Evolutionary conservation across 2,329 filamentous ascomycete genomes (phyloP).

Genomic region (Alternaria brassicae): DNA sequence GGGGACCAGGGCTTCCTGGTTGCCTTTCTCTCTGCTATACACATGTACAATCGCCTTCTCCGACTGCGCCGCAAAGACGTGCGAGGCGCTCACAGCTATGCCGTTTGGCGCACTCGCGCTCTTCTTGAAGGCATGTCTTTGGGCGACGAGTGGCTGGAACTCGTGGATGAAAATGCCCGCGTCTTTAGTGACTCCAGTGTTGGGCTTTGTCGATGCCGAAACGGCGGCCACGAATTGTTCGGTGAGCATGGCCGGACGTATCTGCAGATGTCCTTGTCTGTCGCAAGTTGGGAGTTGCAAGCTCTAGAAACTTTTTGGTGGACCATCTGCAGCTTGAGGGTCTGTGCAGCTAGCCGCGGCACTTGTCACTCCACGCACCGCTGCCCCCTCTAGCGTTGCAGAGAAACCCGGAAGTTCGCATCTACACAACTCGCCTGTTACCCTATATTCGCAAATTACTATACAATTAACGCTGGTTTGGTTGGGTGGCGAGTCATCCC

Average conservation of each 20-base stretch:
- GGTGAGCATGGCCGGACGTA: conserved; percentile 54
- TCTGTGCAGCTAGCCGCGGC: conserved; percentile 11
- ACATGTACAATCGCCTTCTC: conserved; percentile 94
- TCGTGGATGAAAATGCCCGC: conserved; percentile 87
- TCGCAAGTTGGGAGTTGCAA: conserved; percentile 9
- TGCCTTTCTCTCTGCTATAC: conserved; percentile 82
- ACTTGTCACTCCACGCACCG: not conserved
- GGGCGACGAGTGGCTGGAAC: conserved; percentile 76
- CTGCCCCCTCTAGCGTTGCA: not conserved
- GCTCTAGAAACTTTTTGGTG: conserved; percentile 24
- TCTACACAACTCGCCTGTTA: no score
- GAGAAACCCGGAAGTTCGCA: no score
- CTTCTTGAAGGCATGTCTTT: conserved; percentile 87
- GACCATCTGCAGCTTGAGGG: conserved; percentile 1
- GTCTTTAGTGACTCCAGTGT: conserved; percentile 68
- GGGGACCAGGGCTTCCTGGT: conserved; percentile 85
- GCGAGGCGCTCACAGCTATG: conserved; percentile 78
- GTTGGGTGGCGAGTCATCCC: no score
- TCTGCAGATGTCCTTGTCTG: conserved; percentile 7
- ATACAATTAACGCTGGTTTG: no score
- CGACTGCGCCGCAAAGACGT: conserved; percentile 89
- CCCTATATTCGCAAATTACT: no score
- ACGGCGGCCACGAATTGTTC: conserved; percentile 61
- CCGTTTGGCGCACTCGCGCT: conserved; percentile 81
- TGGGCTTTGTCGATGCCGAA: conserved; percentile 51